Evolutionary conservation across 306 rosid species (phyloP).

Genomic region (Sicyos edulis): DNA sequence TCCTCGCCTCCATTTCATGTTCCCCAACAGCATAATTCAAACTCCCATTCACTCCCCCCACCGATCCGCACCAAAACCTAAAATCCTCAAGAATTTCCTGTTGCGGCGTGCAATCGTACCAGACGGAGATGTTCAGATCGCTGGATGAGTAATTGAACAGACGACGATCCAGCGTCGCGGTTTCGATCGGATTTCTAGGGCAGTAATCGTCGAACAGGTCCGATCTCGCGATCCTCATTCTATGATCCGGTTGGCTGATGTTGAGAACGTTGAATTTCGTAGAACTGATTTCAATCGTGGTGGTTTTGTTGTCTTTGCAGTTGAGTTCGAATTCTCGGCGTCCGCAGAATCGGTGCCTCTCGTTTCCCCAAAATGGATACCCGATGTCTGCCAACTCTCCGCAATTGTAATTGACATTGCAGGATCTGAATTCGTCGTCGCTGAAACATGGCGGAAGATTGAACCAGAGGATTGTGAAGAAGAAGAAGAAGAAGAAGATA

Average conservation of each 20-base stretch:
- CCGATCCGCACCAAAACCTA: neutral
- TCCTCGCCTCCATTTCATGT: neutral
- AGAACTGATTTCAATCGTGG: slow-evolving; percentile 10
- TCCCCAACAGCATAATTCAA: neutral
- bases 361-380: slow-evolving; percentile 36
- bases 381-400: slow-evolving; percentile 8
- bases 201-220: slow-evolving; percentile 16
- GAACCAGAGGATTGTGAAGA: no score
- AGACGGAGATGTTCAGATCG: slow-evolving; percentile 20
- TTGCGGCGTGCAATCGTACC: neutral
- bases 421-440: slow-evolving; percentile 10
- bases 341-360: slow-evolving; percentile 3
- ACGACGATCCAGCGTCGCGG: neutral
- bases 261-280: neutral
- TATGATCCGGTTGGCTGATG: neutral
- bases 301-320: neutral
- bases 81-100: rapidly evolving
- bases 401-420: slow-evolving; percentile 25
- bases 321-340: neutral
- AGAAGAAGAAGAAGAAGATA: no score
- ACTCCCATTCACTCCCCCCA: neutral
- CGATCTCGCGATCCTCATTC: slow-evolving; percentile 20
- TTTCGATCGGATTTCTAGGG: neutral
- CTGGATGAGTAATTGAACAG: neutral
- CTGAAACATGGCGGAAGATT: neutral